These are phyloP conservation scores for Tillandsia leiboldiana DNA, from an alignment of 176 grass and related monocot species.

Conservation along the genomic window DNA sequence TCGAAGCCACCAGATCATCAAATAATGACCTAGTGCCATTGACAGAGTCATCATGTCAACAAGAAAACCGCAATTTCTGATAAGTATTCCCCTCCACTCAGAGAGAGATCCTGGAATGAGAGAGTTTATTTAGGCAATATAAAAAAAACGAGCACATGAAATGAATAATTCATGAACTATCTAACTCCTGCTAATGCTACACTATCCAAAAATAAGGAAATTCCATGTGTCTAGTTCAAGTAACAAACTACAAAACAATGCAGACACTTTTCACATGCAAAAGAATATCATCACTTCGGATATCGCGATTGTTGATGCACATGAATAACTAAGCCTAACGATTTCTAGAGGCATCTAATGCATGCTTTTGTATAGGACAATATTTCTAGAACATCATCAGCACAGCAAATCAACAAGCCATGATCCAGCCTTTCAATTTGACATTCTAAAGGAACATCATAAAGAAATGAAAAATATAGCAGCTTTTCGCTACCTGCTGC, in stretches of 20 bases:
- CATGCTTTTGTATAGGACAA: neutral
- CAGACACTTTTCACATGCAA: too few species aligned
- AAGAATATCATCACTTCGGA: too few species aligned
- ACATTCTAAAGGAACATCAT: neutral
- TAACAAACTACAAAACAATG: too few species aligned
- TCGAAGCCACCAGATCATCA: conserved; percentile 85
- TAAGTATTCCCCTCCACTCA: conserved; percentile 75
- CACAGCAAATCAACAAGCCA: neutral
- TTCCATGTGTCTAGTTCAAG: too few species aligned
- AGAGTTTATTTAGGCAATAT: conserved; percentile 6
- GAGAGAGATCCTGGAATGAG: conserved; percentile 64
- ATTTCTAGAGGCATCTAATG: too few species aligned
- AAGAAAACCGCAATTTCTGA: conserved; percentile 80
- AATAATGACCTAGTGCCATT: conserved; percentile 85
- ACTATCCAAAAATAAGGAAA: neutral
- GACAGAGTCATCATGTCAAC: conserved; percentile 64
- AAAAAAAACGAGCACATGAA: neutral
- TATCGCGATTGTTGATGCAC: too few species aligned
- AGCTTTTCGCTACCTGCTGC: conserved; percentile 50
- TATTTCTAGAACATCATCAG: neutral
- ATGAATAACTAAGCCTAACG: too few species aligned
- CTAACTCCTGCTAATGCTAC: neutral
- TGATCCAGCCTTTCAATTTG: neutral
- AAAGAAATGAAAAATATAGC: neutral
- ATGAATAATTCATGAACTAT: neutral